Conservation (phyloP, 164 flowering plant species). For the Aristolochia fimbriata region DNA sequence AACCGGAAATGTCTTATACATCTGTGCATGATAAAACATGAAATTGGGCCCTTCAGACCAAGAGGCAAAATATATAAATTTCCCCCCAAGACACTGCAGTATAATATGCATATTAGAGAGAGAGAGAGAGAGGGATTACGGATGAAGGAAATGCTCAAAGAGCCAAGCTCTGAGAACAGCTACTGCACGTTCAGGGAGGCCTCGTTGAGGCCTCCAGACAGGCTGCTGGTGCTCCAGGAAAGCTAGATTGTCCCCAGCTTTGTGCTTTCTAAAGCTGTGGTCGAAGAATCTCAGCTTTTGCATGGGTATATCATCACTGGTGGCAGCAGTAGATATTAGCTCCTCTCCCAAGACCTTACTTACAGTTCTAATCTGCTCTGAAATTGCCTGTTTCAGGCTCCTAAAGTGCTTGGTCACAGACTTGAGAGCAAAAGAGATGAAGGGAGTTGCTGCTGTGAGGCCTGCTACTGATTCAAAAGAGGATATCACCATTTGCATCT, state of each 20-base stretch:
- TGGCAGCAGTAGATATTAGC: not conserved
- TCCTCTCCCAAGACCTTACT: conserved; percentile 53
- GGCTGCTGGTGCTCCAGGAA: conserved; percentile 44
- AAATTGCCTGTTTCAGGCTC: conserved; percentile 45
- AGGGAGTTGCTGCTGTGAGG: conserved; percentile 70
- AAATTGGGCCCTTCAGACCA: not conserved
- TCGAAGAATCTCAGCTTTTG: conserved; percentile 31
- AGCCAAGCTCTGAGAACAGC: conserved; percentile 83
- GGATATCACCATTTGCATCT: conserved; percentile 77
- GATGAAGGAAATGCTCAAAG: conserved; percentile 96
- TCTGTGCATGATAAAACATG: not conserved
- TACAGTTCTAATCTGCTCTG: conserved; percentile 41
- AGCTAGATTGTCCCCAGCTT: conserved; percentile 19
- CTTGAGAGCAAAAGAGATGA: conserved; percentile 49
- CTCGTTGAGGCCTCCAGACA: conserved; percentile 90
- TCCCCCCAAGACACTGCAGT: not conserved
- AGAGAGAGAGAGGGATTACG: conserved; percentile 36
- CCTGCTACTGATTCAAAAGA: conserved; percentile 82
- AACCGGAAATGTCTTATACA: not conserved
- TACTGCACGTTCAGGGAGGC: conserved; percentile 88
- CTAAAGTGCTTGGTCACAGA: conserved; percentile 54
- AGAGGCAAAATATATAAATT: not conserved
- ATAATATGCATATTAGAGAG: not conserved
- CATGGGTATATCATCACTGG: not conserved
- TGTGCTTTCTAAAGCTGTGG: conserved; percentile 29